Evolutionary conservation across 306 rosid genomes (phyloP), one percentile per base, ranked within the genome.

Genomic region (Ceratonia siliqua): DNA sequence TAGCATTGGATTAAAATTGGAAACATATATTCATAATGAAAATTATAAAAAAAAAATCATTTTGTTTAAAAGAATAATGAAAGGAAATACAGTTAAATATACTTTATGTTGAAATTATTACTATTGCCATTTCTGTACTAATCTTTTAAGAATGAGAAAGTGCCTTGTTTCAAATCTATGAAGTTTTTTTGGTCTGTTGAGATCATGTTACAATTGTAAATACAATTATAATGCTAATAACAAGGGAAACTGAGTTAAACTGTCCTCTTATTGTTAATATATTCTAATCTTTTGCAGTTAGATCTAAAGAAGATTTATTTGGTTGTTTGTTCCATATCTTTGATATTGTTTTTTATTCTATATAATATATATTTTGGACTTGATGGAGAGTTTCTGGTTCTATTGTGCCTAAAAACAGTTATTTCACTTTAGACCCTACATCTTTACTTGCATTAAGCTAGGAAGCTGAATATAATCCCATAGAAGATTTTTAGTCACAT

Each of bases 81-180:
- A 24, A 68, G 46, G 49, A 55, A 64, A 21, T 7, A 57, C 56
- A 58, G 33, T 25, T 54, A 4, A 53, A 42, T n/a, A 3, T 8
- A 52, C 22, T 75, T 68, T 42, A 66, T 17, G 63, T 45, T 62
- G 69, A 43, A 75, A 24, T 52, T 53, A 41, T 62, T 74, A 17
- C 48, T 62, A 24, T 66, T 4, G 28, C 32, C 13, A 1, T 68
- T 50, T 55, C 21, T 38, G 41, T 10, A 35, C 48, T 68, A n/a
- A 72, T 48, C 27, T 68, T 38, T 68, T 62, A 68, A 68, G 80
- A 57, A 17, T 21, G 53, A 28, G 18, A 56, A 18, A 46, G 67
- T 50, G 49, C 71, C 20, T 11, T 46, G 21, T 38, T 73, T 75
- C 2, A n/a, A 18, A 48, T 49, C 53, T 35, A 25, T 25, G 62